Evolutionary conservation across 2,329 filamentous ascomycete species (phyloP).

Genomic region (Phaeosphaeriaceae sp.): DNA sequence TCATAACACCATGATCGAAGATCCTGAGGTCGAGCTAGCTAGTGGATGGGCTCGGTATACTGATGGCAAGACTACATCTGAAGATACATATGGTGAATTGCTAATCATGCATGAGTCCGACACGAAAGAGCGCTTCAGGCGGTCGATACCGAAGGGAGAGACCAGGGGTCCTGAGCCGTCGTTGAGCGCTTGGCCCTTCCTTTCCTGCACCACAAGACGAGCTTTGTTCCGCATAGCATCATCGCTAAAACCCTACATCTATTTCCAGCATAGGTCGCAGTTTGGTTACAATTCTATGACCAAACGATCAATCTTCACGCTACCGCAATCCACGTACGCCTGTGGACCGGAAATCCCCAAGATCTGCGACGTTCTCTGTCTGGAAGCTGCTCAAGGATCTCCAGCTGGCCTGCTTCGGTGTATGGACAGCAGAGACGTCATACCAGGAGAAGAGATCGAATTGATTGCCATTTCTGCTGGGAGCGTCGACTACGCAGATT

Average conservation of each 20-base stretch:
- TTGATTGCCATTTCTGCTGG: conserved; percentile 9
- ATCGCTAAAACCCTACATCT: no score
- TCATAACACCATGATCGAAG: not conserved
- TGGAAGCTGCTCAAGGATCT: conserved; percentile 7
- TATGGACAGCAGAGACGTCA: conserved; percentile 5
- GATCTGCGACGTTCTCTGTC: conserved; percentile 6
- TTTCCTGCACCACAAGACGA: conserved; percentile 4
- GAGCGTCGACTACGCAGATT: not conserved
- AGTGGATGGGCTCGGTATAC: no score
- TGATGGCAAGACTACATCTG: no score
- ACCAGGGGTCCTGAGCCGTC: not conserved
- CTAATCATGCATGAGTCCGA: no score
- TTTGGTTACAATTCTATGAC: no score
- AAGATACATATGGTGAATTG: no score
- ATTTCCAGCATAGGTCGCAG: no score
- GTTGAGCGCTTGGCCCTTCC: conserved; percentile 5
- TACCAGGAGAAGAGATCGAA: conserved; percentile 6
- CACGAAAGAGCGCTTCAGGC: no score
- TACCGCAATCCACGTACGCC: conserved; percentile 1
- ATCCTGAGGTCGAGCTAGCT: no score
- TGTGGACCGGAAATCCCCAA: not conserved
- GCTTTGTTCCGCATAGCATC: conserved; percentile 1
- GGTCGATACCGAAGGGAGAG: not conserved
- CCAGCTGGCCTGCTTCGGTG: conserved; percentile 7
- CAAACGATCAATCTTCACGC: conserved; percentile 5